Percentiles rank a stretch among this genome's conserved stretches.
phyloP scores from a whole-genome alignment of 2,329 filamentous ascomycete species.

The Phyllosticta citribraziliensis region DNA sequence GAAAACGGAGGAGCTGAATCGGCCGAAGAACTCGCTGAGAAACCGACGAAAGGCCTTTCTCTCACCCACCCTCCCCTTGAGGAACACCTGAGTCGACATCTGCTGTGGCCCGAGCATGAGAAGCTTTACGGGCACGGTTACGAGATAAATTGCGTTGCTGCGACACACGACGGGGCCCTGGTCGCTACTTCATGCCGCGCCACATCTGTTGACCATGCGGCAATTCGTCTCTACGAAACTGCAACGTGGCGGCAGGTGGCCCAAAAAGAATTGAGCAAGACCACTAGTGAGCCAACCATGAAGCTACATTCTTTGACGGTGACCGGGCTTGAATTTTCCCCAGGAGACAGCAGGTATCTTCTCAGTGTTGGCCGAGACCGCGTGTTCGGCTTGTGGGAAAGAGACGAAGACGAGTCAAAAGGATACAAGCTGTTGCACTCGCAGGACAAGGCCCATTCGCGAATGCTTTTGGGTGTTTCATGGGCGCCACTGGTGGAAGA shows the following conservation, averaged over 20 bases:
- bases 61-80: conserved; percentile 72
- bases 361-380: conserved; percentile 86
- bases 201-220: conserved; percentile 85
- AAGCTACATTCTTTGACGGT: conserved; percentile 67
- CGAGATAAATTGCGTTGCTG: conserved; percentile 81
- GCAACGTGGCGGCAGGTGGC: conserved; percentile 77
- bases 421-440: conserved; percentile 51
- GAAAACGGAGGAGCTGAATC: conserved; percentile 35
- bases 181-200: conserved; percentile 91
- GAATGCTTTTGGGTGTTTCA: conserved; percentile 84
- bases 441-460: conserved; percentile 75
- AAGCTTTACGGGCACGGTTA: conserved; percentile 98
- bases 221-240: conserved; percentile 85
- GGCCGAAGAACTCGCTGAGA: conserved; percentile 47
- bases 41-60: conserved; percentile 51
- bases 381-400: conserved; percentile 76
- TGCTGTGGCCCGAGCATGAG: conserved; percentile 90
- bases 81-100: conserved; percentile 79
- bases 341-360: conserved; percentile 56
- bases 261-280: conserved; percentile 51
- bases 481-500: conserved; percentile 55
- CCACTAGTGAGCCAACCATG: conserved; percentile 34
- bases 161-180: conserved; percentile 61
- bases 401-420: conserved; percentile 26
- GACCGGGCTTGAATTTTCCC: conserved; percentile 70